A percentile compares a stretch with the other conserved stretches of the same genome.
Evolutionary conservation across 805 yeast genomes (phyloP).

Genomic region (Candida manassasensis): DNA sequence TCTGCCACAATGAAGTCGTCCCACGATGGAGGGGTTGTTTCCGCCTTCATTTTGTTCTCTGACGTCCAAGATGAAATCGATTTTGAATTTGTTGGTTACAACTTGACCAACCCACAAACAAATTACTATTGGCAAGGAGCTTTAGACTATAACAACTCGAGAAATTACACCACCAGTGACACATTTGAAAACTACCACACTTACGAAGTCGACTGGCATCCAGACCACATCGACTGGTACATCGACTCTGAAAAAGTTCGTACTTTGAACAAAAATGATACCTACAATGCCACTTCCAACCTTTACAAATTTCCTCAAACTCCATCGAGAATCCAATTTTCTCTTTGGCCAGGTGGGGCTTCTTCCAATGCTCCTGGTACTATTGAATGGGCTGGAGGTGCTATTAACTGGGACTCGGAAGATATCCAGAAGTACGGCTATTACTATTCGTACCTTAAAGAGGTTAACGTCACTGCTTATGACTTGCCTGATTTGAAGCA

Average conservation of each 20-base stretch:
- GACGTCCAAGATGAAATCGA: conserved; percentile 90
- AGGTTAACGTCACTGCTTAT: conserved; percentile 62
- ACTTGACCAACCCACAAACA: conserved; percentile 62
- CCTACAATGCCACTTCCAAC: conserved; percentile 59
- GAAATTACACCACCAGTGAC: conserved; percentile 36
- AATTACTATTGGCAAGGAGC: conserved; percentile 78
- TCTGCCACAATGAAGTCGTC: conserved; percentile 68
- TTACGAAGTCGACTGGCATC: conserved; percentile 78
- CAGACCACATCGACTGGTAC: conserved; percentile 65
- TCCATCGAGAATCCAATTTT: conserved; percentile 66
- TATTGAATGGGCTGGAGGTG: conserved; percentile 85
- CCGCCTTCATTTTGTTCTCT: conserved; percentile 77
- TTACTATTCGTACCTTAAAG: conserved; percentile 61
- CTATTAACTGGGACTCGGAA: conserved; percentile 70
- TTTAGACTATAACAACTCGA: conserved; percentile 60
- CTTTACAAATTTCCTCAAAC: conserved; percentile 64
- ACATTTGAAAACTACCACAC: conserved; percentile 70
- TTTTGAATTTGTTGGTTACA: conserved; percentile 78
- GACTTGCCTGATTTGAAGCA: conserved; percentile 60
- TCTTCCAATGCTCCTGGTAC: conserved; percentile 55
- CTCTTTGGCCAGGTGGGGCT: conserved; percentile 77
- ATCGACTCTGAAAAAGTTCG: conserved; percentile 68
- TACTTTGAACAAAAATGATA: conserved; percentile 55
- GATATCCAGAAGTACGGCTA: conserved; percentile 80
- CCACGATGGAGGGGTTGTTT: conserved; percentile 71